A percentile compares a stretch with the other conserved stretches of the same genome.
phyloP scores from a whole-genome alignment of 306 rosid species.

The Vachellia collinsii region DNA sequence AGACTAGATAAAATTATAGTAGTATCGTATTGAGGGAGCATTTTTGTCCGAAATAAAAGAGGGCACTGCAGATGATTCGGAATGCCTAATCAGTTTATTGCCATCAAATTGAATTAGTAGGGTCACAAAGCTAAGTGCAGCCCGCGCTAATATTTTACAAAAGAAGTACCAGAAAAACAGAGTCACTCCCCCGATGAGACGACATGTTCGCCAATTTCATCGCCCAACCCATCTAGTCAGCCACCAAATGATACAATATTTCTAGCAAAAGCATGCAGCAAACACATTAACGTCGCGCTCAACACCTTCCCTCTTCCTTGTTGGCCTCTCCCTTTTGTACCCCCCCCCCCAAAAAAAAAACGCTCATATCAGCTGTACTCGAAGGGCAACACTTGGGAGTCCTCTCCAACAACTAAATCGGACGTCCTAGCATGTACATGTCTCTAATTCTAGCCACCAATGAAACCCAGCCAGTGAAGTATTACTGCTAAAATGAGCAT shows the following conservation, averaged over 20 bases:
- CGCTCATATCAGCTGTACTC: background rate
- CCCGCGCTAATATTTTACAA: constrained; percentile 29
- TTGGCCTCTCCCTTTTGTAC: constrained; percentile 24
- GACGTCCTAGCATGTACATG: constrained; percentile 18
- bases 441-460: constrained; percentile 65
- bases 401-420: constrained; percentile 20
- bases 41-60: no score
- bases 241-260: constrained; percentile 7
- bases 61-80: background rate
- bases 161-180: background rate
- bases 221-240: background rate
- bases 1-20: no score
- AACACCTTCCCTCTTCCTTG: background rate
- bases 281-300: background rate
- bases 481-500: constrained; percentile 85
- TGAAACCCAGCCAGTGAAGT: constrained; percentile 83
- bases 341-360: background rate
- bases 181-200: constrained; percentile 30
- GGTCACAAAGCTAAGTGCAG: constrained; percentile 26
- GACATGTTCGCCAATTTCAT: constrained; percentile 37
- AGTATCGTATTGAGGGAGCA: background rate
- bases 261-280: background rate
- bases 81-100: background rate
- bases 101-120: constrained; percentile 3
- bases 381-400: background rate